These are phyloP conservation scores for Gamarada debralockiae DNA, from an alignment of 495 filamentous ascomycete genomes.

Conservation along the genomic window DNA sequence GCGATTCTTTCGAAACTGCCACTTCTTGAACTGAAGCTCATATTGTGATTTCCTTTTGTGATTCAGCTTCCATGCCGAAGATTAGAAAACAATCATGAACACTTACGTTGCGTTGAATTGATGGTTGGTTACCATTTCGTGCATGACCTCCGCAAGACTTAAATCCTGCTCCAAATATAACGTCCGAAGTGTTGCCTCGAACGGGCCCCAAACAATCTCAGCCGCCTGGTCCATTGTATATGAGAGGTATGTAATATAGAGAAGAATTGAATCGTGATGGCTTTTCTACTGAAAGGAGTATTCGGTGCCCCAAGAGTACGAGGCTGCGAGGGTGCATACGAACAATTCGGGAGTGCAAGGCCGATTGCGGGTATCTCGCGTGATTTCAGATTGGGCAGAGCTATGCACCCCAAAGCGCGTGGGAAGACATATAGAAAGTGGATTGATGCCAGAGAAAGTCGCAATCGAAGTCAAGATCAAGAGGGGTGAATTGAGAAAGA, in stretches of 20 bases:
- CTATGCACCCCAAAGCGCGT: not conserved
- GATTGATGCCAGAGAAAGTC: not conserved
- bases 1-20: constrained; percentile 21
- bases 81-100: not conserved
- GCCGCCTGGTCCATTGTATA: constrained; percentile 6
- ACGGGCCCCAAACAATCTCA: constrained; percentile 3
- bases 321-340: constrained; percentile 8
- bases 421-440: not conserved
- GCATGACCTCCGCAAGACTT: constrained; percentile 4
- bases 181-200: not conserved
- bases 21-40: constrained; percentile 19
- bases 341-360: not conserved
- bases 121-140: constrained; percentile 11
- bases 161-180: constrained; percentile 7
- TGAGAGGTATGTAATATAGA: not conserved
- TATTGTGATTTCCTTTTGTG: constrained; percentile 23
- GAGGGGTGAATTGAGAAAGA: not conserved
- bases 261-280: constrained; percentile 1
- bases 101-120: constrained; percentile 17
- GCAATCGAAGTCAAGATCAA: constrained; percentile 4
- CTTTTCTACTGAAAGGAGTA: not conserved
- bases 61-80: constrained; percentile 6
- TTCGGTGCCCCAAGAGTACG: not conserved
- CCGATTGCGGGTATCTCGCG: not conserved
- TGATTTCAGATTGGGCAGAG: not conserved